Conservation (phyloP, 805 yeast genomes). For the Pichia ethanolica region DNA sequence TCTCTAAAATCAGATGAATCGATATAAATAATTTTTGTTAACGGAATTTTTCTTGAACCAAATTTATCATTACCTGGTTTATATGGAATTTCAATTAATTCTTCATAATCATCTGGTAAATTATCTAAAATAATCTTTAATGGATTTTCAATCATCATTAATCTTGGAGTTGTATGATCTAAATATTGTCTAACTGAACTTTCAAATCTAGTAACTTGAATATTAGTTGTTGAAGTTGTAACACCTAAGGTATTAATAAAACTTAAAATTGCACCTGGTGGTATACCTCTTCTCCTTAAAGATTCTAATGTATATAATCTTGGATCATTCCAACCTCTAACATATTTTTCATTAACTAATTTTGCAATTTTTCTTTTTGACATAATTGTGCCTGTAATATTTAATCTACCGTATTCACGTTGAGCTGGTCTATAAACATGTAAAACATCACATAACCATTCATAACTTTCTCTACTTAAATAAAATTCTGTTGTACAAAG, state of each 20-base stretch:
- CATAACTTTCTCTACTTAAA: constrained; percentile 88
- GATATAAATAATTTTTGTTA: constrained; percentile 71
- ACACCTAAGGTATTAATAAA: constrained; percentile 95
- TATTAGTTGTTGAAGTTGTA: constrained; percentile 86
- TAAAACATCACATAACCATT: constrained; percentile 95
- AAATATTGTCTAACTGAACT: constrained; percentile 79
- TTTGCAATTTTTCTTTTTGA: constrained; percentile 95
- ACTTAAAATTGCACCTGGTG: constrained; percentile 94
- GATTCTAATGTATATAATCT: constrained; percentile 92
- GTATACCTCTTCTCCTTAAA: constrained; percentile 93
- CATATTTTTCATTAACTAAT: constrained; percentile 71
- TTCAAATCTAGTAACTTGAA: constrained; percentile 86
- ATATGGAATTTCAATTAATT: constrained; percentile 71
- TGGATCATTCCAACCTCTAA: constrained; percentile 98
- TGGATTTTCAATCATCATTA: constrained; percentile 90
- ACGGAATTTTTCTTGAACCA: constrained; percentile 69
- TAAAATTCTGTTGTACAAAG: constrained; percentile 94
- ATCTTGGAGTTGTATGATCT: constrained; percentile 87
- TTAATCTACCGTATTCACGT: constrained; percentile 95
- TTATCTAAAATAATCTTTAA: constrained; percentile 77
- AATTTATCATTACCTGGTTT: constrained; percentile 77
- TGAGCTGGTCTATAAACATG: constrained; percentile 97
- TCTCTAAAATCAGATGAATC: constrained; percentile 85
- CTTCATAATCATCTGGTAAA: constrained; percentile 65
- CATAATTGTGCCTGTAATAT: constrained; percentile 87